Evolutionary conservation across 495 filamentous ascomycete species (phyloP), one percentile per base, ranked within the genome.

Genomic region (Choiromyces venosus): DNA sequence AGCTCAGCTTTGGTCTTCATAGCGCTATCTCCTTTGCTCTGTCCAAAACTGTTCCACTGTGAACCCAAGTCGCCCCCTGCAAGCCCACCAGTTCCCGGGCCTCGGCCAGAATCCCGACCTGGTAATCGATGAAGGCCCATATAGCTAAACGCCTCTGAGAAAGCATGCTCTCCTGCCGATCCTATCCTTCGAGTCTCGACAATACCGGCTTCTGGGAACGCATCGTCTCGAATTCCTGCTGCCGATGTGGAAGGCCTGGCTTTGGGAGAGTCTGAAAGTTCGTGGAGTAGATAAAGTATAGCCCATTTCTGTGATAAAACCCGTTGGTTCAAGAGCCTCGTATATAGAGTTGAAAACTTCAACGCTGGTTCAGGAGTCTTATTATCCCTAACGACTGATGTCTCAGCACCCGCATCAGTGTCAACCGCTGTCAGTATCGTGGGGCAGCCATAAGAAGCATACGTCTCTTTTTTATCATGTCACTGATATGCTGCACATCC

Each of bases 221-320:
- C 76, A 42, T 79, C 66, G 10, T 75, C 71, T 61, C 25, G 52
- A 61, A 61, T 61, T 33, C 52, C 25, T 37, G 44, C 40, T n/a
- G 44, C 66, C 16, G 81, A 81, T 65, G 82, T 77, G 33, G 85
- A 83, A 71, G 83, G 82, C 66, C 76, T 83, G 10, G 85, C 85
- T 66, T 86, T 82, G 61, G 87, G 86, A 0, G 90, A 89, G 74
- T 89, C 88, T 66, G 91, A 89, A 61, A 99, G 86, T 76, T 91
- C 90, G 79, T 93, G 91, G 33, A 99, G 88, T 64, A 99, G 87
- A 80, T 94, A 93, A 8, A 99, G 85, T 75, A 97, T 96, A 3
- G 91, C 93, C 93, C 94, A 97, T 87, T 98, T 99, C 82, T 97
- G 91, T 77, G 89, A 90, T 39, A 99, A 85, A 2, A 98, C 94